A percentile compares a stretch with the other conserved stretches of the same genome.
Conservation (phyloP, 108 stramenopile genomes). For the Poteriospumella lacustris region DNA sequence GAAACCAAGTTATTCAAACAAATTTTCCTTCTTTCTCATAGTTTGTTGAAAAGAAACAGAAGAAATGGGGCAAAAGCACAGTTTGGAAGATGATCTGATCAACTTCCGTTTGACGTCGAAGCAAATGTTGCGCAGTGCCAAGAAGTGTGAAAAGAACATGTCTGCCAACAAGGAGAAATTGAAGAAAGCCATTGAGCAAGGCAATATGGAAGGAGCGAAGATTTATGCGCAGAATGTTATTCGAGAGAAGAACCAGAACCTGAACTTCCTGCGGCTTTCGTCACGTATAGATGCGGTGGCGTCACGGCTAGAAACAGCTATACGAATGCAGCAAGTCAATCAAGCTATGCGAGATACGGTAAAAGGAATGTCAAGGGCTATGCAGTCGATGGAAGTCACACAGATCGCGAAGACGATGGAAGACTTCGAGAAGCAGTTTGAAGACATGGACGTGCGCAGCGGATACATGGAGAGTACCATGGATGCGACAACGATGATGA, state of each 20-base stretch:
- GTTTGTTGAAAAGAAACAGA: no score
- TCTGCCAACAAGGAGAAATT: slow-evolving; percentile 74
- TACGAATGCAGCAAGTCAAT: slow-evolving; percentile 87
- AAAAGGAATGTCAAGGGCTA: slow-evolving; percentile 82
- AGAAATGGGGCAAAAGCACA: background rate
- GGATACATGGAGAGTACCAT: slow-evolving; percentile 86
- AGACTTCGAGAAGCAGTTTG: slow-evolving; percentile 96
- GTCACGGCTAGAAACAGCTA: slow-evolving; percentile 85
- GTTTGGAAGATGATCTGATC: slow-evolving; percentile 73
- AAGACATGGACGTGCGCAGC: slow-evolving; percentile 86
- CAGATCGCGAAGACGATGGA: slow-evolving; percentile 81
- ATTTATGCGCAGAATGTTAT: slow-evolving; percentile 97
- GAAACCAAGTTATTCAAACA: no score
- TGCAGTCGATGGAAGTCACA: slow-evolving; percentile 81
- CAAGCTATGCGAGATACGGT: slow-evolving; percentile 81
- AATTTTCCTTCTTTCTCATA: no score
- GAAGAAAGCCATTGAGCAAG: slow-evolving; percentile 81
- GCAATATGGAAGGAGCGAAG: slow-evolving; percentile 85
- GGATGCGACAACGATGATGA: slow-evolving; percentile 83
- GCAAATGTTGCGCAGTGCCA: slow-evolving; percentile 83
- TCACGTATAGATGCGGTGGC: slow-evolving; percentile 89
- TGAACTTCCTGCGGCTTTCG: slow-evolving; percentile 81
- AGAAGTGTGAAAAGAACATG: slow-evolving; percentile 95
- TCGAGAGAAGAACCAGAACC: slow-evolving; percentile 89
- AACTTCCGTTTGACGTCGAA: slow-evolving; percentile 87